Percentiles rank a stretch among this genome's conserved stretches.
Evolutionary conservation across 345 rosid genomes (phyloP).

Genomic region (Clarkia xantiana): DNA sequence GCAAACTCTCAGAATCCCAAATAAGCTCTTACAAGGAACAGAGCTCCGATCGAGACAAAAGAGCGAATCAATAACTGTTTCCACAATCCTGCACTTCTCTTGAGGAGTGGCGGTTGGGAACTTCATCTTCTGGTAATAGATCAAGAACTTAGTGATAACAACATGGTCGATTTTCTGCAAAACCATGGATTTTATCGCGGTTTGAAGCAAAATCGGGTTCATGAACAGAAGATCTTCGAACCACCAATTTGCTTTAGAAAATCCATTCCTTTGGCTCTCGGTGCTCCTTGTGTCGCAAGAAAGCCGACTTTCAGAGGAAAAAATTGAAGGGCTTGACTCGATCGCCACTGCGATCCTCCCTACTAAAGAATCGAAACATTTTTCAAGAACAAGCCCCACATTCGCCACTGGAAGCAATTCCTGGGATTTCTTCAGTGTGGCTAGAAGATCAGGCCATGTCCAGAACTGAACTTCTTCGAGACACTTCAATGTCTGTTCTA

Average conservation of each 20-base stretch:
- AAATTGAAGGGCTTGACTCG: constrained; percentile 64
- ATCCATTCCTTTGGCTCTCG: constrained; percentile 58
- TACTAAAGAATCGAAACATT: constrained; percentile 45
- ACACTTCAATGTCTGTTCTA: constrained; percentile 49
- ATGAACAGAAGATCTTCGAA: constrained; percentile 57
- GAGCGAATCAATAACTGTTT: constrained; percentile 41
- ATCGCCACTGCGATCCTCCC: constrained; percentile 33
- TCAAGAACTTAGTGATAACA: constrained; percentile 45
- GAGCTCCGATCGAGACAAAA: constrained; percentile 37
- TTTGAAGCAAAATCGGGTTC: constrained; percentile 26
- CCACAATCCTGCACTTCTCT: constrained; percentile 42
- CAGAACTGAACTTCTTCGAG: constrained; percentile 50
- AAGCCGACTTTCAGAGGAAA: constrained; percentile 68
- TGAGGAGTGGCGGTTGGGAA: constrained; percentile 17
- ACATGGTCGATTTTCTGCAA: constrained; percentile 44
- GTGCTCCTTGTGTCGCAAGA: constrained; percentile 77
- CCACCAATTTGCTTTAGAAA: constrained; percentile 60
- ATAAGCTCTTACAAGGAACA: constrained; percentile 57
- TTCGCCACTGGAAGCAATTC: constrained; percentile 19
- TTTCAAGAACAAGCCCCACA: constrained; percentile 24
- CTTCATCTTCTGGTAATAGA: constrained; percentile 74
- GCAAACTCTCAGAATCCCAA: constrained; percentile 46
- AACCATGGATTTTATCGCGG: constrained; percentile 38
- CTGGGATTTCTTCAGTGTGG: constrained; percentile 55
- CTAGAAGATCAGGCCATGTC: constrained; percentile 75